These are phyloP conservation scores for Aquilaria agallochum DNA, from an alignment of 441 rosid genomes.

Conservation along the genomic window DNA sequence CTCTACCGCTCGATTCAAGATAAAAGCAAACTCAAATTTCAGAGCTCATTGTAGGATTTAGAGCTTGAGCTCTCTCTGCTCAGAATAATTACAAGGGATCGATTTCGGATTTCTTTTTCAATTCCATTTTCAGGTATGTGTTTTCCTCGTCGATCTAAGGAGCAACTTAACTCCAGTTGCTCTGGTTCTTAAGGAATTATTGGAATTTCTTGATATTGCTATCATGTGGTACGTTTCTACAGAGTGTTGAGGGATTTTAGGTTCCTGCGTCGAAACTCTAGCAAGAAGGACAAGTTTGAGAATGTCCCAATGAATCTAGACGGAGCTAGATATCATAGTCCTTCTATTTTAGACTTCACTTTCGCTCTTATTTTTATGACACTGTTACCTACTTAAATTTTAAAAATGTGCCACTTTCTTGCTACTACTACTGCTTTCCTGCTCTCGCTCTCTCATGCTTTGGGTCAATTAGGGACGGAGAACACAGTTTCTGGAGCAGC, in stretches of 20 bases:
- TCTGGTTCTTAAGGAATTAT: neutral
- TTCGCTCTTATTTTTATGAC: too few species aligned
- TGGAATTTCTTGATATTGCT: neutral
- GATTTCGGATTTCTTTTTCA: constrained; percentile 40
- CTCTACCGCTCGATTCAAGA: neutral
- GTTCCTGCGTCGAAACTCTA: constrained; percentile 56
- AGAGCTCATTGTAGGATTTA: constrained; percentile 3
- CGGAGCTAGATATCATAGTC: too few species aligned
- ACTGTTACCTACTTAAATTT: too few species aligned
- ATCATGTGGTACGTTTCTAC: constrained; percentile 1
- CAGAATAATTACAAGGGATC: constrained; percentile 25
- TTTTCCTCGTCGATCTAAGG: neutral
- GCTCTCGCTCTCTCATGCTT: too few species aligned
- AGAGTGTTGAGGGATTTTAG: constrained; percentile 76
- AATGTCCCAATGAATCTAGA: constrained; percentile 63
- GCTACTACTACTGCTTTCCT: too few species aligned
- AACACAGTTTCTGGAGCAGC: constrained; percentile 32
- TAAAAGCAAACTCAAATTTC: neutral
- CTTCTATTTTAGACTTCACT: too few species aligned
- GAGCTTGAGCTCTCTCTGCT: constrained; percentile 9
- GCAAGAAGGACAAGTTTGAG: constrained; percentile 64
- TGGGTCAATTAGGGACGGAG: constrained; percentile 14
- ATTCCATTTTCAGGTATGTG: constrained; percentile 44
- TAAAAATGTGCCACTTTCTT: too few species aligned
- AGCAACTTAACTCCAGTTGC: neutral